Evolutionary conservation across 257 asterid genomes (phyloP).

Genomic region (Solanum chaucha): DNA sequence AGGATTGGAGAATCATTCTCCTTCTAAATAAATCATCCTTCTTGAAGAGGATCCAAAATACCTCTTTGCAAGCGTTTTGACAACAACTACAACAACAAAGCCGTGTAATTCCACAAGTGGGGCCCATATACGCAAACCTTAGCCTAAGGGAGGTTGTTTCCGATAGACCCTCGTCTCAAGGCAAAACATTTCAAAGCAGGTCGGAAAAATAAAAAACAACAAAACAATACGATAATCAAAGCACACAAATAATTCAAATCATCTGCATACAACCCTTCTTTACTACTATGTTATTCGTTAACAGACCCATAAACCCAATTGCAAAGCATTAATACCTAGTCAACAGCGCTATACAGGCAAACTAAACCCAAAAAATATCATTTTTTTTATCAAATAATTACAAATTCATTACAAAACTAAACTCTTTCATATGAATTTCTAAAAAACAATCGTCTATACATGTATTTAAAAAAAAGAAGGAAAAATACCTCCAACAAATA

Average conservation of each 20-base stretch:
- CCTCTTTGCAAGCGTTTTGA: not conserved
- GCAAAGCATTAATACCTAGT: not conserved
- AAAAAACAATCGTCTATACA: not conserved
- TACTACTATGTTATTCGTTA: not conserved
- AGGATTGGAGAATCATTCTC: not conserved
- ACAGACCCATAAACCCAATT: not conserved
- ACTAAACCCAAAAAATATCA: not conserved
- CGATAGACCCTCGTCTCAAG: not conserved
- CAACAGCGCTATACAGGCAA: not conserved
- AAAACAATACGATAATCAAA: not conserved
- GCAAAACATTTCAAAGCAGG: not conserved
- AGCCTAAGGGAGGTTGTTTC: too few species aligned
- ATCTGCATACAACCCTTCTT: not conserved
- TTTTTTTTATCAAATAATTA: not conserved
- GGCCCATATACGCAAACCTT: not conserved
- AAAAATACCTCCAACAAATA: conserved; percentile 67
- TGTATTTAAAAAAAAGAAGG: not conserved
- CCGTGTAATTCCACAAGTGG: not conserved
- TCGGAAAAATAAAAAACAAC: too few species aligned
- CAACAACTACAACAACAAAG: not conserved
- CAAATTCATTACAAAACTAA: not conserved
- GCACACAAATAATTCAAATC: not conserved
- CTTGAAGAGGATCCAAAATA: not conserved
- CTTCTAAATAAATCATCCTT: not conserved
- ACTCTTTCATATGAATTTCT: not conserved